Percentiles rank a stretch among this genome's conserved stretches.
Conservation (phyloP, 106 monocot species). For the Iris macrosiphon region DNA sequence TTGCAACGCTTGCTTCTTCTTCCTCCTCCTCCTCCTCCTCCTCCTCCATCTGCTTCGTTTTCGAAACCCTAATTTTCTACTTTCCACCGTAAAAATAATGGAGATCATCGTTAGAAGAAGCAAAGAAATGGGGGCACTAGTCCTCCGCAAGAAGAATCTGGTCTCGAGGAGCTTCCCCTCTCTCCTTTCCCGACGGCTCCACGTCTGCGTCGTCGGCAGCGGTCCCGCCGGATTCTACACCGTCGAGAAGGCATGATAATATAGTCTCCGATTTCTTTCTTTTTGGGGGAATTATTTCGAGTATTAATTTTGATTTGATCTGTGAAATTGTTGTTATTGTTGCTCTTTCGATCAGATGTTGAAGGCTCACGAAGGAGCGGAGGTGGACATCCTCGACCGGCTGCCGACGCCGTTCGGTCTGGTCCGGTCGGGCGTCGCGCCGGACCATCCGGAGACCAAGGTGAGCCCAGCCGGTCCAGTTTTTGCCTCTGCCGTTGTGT, state of each 20-base stretch:
- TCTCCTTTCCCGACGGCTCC: slow-evolving; percentile 18
- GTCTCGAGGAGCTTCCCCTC: slow-evolving; percentile 20
- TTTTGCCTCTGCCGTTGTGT: not conserved
- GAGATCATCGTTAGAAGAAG: too few species aligned
- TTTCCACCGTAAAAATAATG: too few species aligned
- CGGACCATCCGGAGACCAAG: slow-evolving; percentile 99
- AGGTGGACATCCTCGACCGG: slow-evolving; percentile 87
- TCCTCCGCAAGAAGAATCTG: slow-evolving; percentile 5
- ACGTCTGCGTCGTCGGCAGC: slow-evolving; percentile 81
- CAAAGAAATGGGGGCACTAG: slow-evolving; percentile 4
- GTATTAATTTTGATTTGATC: not conserved
- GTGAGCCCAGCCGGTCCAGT: slow-evolving; percentile 13
- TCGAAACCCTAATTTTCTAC: too few species aligned
- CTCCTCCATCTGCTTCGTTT: too few species aligned
- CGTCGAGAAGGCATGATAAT: slow-evolving; percentile 62
- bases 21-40: too few species aligned
- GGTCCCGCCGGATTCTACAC: slow-evolving; percentile 96
- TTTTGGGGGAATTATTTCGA: not conserved
- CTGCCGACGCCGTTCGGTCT: slow-evolving; percentile 90
- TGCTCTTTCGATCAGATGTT: slow-evolving; percentile 41
- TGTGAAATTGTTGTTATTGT: not conserved
- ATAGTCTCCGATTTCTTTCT: not conserved
- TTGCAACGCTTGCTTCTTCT: too few species aligned
- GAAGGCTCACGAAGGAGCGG: slow-evolving; percentile 58
- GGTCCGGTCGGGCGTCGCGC: slow-evolving; percentile 93